Percentiles rank a stretch among this genome's conserved stretches.
These are phyloP conservation scores for Bullera alba DNA, from an alignment of 768 basidiomycete genomes.

Conservation along the genomic window DNA sequence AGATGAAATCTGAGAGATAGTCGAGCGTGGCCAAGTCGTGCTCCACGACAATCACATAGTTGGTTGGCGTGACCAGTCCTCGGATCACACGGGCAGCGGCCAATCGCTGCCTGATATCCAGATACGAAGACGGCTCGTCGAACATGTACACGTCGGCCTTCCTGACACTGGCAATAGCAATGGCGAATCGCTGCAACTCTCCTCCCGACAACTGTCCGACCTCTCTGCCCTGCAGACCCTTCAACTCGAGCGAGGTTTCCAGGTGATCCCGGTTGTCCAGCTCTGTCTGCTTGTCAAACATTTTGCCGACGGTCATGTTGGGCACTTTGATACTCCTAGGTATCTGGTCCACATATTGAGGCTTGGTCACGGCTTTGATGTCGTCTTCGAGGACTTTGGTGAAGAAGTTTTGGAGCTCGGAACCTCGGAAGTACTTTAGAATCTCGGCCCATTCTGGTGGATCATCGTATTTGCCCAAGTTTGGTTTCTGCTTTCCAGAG, in stretches of 20 bases:
- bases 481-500: slow-evolving; percentile 95
- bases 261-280: slow-evolving; percentile 69
- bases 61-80: slow-evolving; percentile 66
- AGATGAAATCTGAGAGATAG: slow-evolving; percentile 97
- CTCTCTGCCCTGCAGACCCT: slow-evolving; percentile 76
- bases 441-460: slow-evolving; percentile 99
- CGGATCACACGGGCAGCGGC: slow-evolving; percentile 94
- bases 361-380: slow-evolving; percentile 96
- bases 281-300: slow-evolving; percentile 88
- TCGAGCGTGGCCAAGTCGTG: slow-evolving; percentile 98
- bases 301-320: slow-evolving; percentile 71
- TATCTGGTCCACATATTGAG: slow-evolving; percentile 99
- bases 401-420: slow-evolving; percentile 98
- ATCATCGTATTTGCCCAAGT: slow-evolving; percentile 93
- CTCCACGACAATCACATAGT: slow-evolving; percentile 96
- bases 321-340: slow-evolving; percentile 86
- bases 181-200: slow-evolving; percentile 95
- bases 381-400: slow-evolving; percentile 98
- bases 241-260: slow-evolving; percentile 78
- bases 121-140: slow-evolving; percentile 92
- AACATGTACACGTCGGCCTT: slow-evolving; percentile 67
- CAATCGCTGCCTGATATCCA: slow-evolving; percentile 92
- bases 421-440: slow-evolving; percentile 94
- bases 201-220: slow-evolving; percentile 84
- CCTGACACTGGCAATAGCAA: slow-evolving; percentile 94